phyloP scores from a whole-genome alignment of 2,329 filamentous ascomycete species.

The Tolypocladium capitatum region DNA sequence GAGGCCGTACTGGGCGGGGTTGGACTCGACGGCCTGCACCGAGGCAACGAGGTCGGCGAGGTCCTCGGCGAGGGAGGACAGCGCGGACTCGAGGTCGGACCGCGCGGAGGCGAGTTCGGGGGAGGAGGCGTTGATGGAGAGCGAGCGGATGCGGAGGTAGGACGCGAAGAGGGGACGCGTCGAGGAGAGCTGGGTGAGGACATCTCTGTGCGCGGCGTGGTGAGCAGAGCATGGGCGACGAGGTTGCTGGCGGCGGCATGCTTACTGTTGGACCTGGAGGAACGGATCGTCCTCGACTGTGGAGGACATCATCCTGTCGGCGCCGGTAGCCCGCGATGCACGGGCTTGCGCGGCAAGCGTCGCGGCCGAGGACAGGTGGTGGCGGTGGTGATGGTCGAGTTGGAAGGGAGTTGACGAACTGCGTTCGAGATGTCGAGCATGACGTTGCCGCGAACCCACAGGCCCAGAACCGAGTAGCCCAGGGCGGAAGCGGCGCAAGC shows the following conservation, averaged over 20 bases:
- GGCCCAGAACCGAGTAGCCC: not conserved
- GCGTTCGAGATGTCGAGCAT: not conserved
- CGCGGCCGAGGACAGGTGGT: not conserved
- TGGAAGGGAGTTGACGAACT: not conserved
- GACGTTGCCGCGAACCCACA: not conserved
- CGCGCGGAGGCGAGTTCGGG: conserved; percentile 76
- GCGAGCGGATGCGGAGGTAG: conserved; percentile 88
- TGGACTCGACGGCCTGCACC: conserved; percentile 74
- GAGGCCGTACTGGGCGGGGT: conserved; percentile 78
- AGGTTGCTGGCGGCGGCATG: conserved; percentile 2
- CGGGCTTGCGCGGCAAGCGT: conserved; percentile 3
- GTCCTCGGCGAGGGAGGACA: conserved; percentile 64
- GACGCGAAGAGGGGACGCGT: conserved; percentile 83
- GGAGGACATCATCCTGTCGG: conserved; percentile 50
- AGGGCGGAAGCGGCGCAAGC: too few relatives aligned
- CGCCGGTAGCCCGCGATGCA: conserved; percentile 8
- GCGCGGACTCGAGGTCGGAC: conserved; percentile 50
- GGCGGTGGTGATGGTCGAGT: not conserved
- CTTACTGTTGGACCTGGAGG: conserved; percentile 58
- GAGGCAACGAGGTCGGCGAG: conserved; percentile 78
- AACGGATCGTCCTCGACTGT: conserved; percentile 56
- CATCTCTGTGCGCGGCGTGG: conserved; percentile 48
- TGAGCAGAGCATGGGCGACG: conserved; percentile 2
- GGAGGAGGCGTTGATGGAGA: conserved; percentile 56
- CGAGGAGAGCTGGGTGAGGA: conserved; percentile 66